Evolutionary conservation across 2,329 filamentous ascomycete genomes (phyloP).

Genomic region (Fusarium coffeatum): DNA sequence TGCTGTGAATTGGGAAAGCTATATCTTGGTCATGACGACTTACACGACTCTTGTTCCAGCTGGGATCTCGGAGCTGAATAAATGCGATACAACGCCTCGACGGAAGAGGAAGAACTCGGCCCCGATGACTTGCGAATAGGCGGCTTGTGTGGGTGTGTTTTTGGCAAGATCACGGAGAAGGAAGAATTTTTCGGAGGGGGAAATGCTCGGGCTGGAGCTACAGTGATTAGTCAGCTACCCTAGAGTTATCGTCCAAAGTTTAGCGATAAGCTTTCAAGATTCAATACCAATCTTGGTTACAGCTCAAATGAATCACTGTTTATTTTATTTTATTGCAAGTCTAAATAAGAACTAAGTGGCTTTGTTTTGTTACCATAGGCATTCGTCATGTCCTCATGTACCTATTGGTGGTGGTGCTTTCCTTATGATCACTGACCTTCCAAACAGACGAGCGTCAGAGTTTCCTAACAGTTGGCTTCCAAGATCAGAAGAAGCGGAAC

Average conservation of each 20-base stretch:
- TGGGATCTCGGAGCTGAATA: conserved; percentile 57
- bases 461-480: fast-evolving
- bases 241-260: neutral
- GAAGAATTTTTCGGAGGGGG: conserved; percentile 52
- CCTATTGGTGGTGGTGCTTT: neutral
- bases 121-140: conserved; percentile 47
- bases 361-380: neutral
- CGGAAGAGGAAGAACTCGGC: conserved; percentile 63
- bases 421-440: neutral
- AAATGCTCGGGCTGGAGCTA: conserved; percentile 35
- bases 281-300: neutral
- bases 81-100: conserved; percentile 57
- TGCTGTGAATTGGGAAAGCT: conserved; percentile 33
- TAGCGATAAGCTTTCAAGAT: neutral
- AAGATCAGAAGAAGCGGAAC: neutral
- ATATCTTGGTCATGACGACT: conserved; percentile 47
- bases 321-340: neutral
- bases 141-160: conserved; percentile 51
- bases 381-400: neutral
- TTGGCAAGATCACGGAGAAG: conserved; percentile 51
- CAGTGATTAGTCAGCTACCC: conserved; percentile 34
- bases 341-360: neutral
- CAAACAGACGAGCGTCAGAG: neutral
- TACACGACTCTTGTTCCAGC: conserved; percentile 49
- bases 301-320: neutral